A percentile compares a stretch with the other conserved stretches of the same genome.
Evolutionary conservation across 108 stramenopile genomes (phyloP).

Genomic region (Aureococcus anophagefferens): DNA sequence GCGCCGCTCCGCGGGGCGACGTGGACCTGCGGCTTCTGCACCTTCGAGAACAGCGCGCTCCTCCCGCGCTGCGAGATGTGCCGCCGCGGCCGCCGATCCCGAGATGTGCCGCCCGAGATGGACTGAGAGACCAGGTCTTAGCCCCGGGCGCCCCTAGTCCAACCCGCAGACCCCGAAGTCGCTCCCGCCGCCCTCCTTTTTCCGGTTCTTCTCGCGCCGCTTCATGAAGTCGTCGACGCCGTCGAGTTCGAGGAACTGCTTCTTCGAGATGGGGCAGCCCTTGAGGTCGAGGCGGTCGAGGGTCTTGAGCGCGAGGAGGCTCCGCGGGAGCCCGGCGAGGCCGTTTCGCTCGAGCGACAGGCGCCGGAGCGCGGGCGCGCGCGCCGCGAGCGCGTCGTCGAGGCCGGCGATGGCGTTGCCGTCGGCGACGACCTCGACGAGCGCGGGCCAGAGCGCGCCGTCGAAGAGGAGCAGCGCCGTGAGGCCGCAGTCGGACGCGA

Average conservation of each 20-base stretch:
- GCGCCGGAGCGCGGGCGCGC: neutral
- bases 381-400: neutral
- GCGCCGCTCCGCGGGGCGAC: no score
- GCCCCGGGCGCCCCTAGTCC: no score
- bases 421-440: neutral
- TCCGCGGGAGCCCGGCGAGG: neutral
- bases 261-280: neutral
- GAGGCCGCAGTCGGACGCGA: neutral
- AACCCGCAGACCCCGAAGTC: neutral
- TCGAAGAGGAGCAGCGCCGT: neutral
- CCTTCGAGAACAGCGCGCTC: no score
- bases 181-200: neutral
- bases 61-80: no score
- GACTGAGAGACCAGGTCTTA: no score
- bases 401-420: neutral
- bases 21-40: no score
- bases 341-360: neutral
- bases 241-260: neutral
- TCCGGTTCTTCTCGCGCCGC: neutral
- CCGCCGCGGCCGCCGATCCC: no score
- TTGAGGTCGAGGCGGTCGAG: neutral
- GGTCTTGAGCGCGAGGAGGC: neutral
- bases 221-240: neutral
- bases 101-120: no score
- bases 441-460: neutral